Evolutionary conservation across 352 stramenopile species (phyloP).

Genomic region (Globisporangium yorkense): DNA sequence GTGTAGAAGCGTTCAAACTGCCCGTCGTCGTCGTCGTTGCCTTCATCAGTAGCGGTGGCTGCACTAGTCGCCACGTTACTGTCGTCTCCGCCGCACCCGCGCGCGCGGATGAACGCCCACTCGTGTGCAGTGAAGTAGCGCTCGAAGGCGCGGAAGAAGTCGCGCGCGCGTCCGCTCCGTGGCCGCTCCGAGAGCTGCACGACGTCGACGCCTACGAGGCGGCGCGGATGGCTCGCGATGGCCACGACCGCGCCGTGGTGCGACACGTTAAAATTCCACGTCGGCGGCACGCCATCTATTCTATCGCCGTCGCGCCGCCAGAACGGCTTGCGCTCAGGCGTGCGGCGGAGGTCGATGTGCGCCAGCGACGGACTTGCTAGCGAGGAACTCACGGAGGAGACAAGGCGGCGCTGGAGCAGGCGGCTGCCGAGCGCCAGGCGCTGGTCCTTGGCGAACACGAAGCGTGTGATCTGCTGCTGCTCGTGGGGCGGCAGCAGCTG

Average conservation of each 20-base stretch:
- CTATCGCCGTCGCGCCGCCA: slow-evolving; percentile 20
- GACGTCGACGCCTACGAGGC: slow-evolving; percentile 68
- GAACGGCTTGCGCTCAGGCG: slow-evolving; percentile 61
- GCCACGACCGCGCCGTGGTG: slow-evolving; percentile 66
- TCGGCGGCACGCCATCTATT: slow-evolving; percentile 1
- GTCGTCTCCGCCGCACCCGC: not conserved
- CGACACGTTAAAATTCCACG: slow-evolving; percentile 82
- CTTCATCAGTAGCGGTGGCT: not conserved
- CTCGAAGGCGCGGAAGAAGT: slow-evolving; percentile 63
- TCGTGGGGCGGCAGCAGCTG: slow-evolving; percentile 29
- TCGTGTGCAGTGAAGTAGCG: slow-evolving; percentile 52
- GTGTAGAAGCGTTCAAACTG: slow-evolving; percentile 46
- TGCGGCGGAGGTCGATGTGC: slow-evolving; percentile 47
- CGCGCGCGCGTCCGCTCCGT: slow-evolving; percentile 7
- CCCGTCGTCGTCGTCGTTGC: slow-evolving; percentile 9
- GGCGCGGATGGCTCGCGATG: slow-evolving; percentile 35
- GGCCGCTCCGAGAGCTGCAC: slow-evolving; percentile 51
- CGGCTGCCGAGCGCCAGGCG: slow-evolving; percentile 59
- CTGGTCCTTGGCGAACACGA: slow-evolving; percentile 66
- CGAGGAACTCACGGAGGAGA: slow-evolving; percentile 27
- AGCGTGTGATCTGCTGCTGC: slow-evolving; percentile 43
- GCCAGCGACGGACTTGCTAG: slow-evolving; percentile 11
- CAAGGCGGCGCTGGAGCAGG: slow-evolving; percentile 46
- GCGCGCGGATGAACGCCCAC: slow-evolving; percentile 46
- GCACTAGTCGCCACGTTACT: not conserved